A percentile compares a stretch with the other conserved stretches of the same genome.
These are phyloP conservation scores for Pyrus communis DNA, from an alignment of 306 rosid genomes.

Conservation along the genomic window DNA sequence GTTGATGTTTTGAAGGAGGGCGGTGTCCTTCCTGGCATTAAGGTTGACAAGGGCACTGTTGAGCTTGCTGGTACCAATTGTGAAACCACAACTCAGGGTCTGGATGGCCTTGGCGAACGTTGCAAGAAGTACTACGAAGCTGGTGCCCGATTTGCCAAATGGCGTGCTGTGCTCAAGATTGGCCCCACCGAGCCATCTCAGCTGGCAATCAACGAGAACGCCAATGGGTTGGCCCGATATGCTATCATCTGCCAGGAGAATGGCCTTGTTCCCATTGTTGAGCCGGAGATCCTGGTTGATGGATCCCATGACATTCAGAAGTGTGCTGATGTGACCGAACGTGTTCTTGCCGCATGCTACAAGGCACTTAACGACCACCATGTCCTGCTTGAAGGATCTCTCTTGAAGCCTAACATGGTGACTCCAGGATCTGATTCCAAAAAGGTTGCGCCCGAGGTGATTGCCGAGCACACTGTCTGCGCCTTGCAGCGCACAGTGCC, in stretches of 20 bases:
- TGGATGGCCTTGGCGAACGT: slow-evolving; percentile 58
- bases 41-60: slow-evolving; percentile 72
- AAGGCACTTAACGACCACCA: slow-evolving; percentile 73
- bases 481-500: slow-evolving; percentile 67
- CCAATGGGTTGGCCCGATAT: slow-evolving; percentile 69
- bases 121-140: slow-evolving; percentile 72
- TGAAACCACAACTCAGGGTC: slow-evolving; percentile 79
- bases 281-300: slow-evolving; percentile 78
- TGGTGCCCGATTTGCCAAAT: slow-evolving; percentile 76
- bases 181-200: slow-evolving; percentile 68
- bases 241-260: slow-evolving; percentile 75
- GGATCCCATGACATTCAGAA: slow-evolving; percentile 58
- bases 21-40: slow-evolving; percentile 67
- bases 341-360: slow-evolving; percentile 84
- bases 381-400: slow-evolving; percentile 69
- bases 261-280: slow-evolving; percentile 73
- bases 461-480: slow-evolving; percentile 53
- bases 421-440: slow-evolving; percentile 65
- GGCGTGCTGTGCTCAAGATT: slow-evolving; percentile 83
- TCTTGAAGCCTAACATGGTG: slow-evolving; percentile 85
- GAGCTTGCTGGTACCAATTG: slow-evolving; percentile 60
- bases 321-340: slow-evolving; percentile 65
- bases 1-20: slow-evolving; percentile 61
- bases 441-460: slow-evolving; percentile 54
- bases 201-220: slow-evolving; percentile 60